phyloP scores from a whole-genome alignment of 805 yeast genomes.

The Yamadazyma kitorensis region DNA sequence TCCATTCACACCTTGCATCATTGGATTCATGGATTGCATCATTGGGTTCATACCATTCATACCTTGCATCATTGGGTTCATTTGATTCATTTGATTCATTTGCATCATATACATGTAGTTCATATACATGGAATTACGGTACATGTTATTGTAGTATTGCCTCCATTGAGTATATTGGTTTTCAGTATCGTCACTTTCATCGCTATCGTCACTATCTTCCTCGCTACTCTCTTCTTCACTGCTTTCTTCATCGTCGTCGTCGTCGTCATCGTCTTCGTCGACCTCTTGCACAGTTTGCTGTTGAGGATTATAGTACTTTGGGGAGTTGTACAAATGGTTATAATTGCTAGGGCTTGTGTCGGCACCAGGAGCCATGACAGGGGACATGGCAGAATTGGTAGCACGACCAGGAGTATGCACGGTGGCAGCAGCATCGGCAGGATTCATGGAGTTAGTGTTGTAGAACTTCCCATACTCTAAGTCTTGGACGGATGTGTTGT shows the following conservation, averaged over 20 bases:
- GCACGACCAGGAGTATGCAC: too few species aligned
- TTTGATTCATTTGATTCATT: slow-evolving; percentile 7
- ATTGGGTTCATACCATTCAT: slow-evolving; percentile 9
- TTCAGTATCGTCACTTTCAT: slow-evolving; percentile 8
- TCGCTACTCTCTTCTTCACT: slow-evolving; percentile 12
- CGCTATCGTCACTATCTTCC: slow-evolving; percentile 9
- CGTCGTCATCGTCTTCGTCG: slow-evolving; percentile 10
- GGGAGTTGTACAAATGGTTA: not conserved
- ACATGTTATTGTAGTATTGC: slow-evolving; percentile 26
- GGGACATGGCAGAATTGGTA: too few species aligned
- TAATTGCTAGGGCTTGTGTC: too few species aligned
- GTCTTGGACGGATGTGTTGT: slow-evolving; percentile 11
- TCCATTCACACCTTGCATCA: slow-evolving; percentile 8
- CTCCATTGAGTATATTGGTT: slow-evolving; percentile 34
- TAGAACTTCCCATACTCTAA: slow-evolving; percentile 1
- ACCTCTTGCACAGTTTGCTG: slow-evolving; percentile 7
- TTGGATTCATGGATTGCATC: slow-evolving; percentile 13
- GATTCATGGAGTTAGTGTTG: not conserved
- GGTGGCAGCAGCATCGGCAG: not conserved
- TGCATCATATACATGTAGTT: slow-evolving; percentile 8
- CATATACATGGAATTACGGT: slow-evolving; percentile 16
- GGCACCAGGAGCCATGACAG: too few species aligned
- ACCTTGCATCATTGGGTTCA: slow-evolving; percentile 14
- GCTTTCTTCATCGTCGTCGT: slow-evolving; percentile 9
- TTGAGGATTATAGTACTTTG: not conserved